Base-by-base conservation (phyloP, 306 rosid genomes). In the Cucurbita maxima region DNA sequence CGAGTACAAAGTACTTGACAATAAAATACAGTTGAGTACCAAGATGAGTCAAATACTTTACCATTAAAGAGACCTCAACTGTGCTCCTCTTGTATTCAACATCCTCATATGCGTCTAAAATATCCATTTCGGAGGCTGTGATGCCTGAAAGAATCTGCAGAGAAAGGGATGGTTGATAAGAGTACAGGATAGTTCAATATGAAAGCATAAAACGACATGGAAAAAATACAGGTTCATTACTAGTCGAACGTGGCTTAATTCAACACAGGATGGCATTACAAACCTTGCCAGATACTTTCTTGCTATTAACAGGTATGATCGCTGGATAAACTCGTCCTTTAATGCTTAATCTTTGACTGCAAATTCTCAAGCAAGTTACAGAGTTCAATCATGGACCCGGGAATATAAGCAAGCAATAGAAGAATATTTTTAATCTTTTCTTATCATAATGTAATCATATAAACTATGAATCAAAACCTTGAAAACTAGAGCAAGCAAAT, bases 271-370 rank as follows among this genome's bases (percentile, higher is more conserved):
- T 4, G 20, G 45, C 15, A 14, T 51, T 14, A 75, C 79, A 75
- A 51, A 86, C 96, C 96, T 81, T 88, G 75, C 97, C 97, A 36
- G 83, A 62, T 38, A 89, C 90, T 77, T 85, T 81, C 48, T 84
- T 71, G 50, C 76, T 68, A 50, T 78, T 71, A n/a, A 91, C 83
- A 0, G 99, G 97, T 16, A 89, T 75, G 76, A 95, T 91, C 71
- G 96, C 96, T 5, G 99, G 97, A 84, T 95, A 95, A 64, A 89
- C 89, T 44, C 92, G 96, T 77, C 80, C 91, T 81, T 85, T 88
- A 88, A 91, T 85, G 84, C 88, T 89, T 40, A 82, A 89, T 76
- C 97, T 81, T 34, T 88, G 92, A 79, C 97, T 94, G 77, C 81
- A 73, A n/a, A 48, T 15, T 19, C 67, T 22, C 66, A 43, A 20